Base-by-base conservation (phyloP, 139 green algal genomes). In the Spirogloea muscicola region DNA sequence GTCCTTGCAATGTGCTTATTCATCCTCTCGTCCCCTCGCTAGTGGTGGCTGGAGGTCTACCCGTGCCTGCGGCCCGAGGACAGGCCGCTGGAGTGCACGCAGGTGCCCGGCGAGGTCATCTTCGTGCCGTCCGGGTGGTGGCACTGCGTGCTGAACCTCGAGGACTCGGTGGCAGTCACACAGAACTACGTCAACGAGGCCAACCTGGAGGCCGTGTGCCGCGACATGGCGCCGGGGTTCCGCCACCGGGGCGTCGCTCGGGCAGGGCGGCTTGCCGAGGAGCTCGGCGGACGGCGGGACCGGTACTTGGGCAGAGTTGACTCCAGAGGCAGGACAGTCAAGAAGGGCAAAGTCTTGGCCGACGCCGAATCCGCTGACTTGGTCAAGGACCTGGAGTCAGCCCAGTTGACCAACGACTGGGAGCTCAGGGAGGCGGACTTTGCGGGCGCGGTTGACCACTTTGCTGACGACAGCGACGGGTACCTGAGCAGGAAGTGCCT, bases 131-230 rank as follows among this genome's bases (percentile, higher is more conserved):
- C 39, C 4, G 78, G 78, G 46, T 84, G 78, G 78, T 84, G 78
- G 78, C 78, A 84, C 74, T 74, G 77, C 44, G 78, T 78, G 31
- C 49, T 84, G 10, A 84, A 84, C 49, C 33, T 84, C 2, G 64
- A 77, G n/a, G 13, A 46, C 36, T 71, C 77, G 27, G 27, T 84
- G 27, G 77, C 77, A 2, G 59, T 84, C 16, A 81, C 70, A 16
- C 77, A 84, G 49, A 84, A 81, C 68, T 75, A 76, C 16, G 70
- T 72, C 16, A 76, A 34, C 1, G 21, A 36, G 0, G 64, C 40
- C 55, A 84, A 81, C 62, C 27, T 84, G 7, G 61, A 75, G 3
- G 44, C 62, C 3, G 73, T 81, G n/a, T 67, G 43, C 16, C 61
- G 58, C 10, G 73, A 81, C 43, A 74, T 77, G 69, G 69, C 60